Evolutionary conservation across 2,329 filamentous ascomycete species (phyloP).

Genomic region (Microdochium trichocladiopsis): DNA sequence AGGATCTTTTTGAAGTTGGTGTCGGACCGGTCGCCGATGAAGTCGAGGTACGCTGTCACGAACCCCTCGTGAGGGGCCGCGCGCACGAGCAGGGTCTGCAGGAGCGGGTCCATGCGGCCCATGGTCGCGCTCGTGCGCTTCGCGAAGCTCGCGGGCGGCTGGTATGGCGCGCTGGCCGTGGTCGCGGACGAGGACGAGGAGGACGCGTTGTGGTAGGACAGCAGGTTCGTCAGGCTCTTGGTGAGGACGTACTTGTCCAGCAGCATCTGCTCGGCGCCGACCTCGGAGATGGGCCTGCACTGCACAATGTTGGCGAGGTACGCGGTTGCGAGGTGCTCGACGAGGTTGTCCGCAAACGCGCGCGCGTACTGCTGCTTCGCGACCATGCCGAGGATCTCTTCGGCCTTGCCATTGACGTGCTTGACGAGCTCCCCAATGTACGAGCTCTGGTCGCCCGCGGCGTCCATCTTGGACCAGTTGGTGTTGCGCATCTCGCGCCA

Average conservation of each 20-base stretch:
- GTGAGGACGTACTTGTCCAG: constrained; percentile 90
- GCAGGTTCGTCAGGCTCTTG: constrained; percentile 66
- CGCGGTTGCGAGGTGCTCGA: constrained; percentile 73
- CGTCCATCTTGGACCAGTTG: constrained; percentile 90
- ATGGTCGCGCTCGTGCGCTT: constrained; percentile 83
- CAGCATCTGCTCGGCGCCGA: constrained; percentile 95
- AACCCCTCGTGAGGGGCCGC: constrained; percentile 86
- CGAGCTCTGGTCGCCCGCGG: constrained; percentile 85
- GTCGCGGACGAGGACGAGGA: constrained; percentile 14
- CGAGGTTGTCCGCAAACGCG: constrained; percentile 92
- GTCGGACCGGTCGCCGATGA: constrained; percentile 89
- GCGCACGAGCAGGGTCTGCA: constrained; percentile 94
- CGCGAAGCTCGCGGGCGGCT: constrained; percentile 56
- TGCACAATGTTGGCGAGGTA: constrained; percentile 83
- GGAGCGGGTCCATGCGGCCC: constrained; percentile 79
- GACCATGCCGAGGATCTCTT: constrained; percentile 69
- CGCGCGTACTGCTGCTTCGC: constrained; percentile 91
- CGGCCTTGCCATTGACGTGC: constrained; percentile 63
- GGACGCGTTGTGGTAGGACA: constrained; percentile 57
- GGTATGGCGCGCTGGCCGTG: constrained; percentile 19
- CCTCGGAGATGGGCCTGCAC: constrained; percentile 86
- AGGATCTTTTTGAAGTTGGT: constrained; percentile 94
- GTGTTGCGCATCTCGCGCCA: constrained; percentile 98
- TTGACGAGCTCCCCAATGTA: constrained; percentile 80
- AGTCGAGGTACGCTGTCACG: constrained; percentile 95